These are phyloP conservation scores for Hericium alpestre DNA, from an alignment of 768 basidiomycete species.

Conservation along the genomic window DNA sequence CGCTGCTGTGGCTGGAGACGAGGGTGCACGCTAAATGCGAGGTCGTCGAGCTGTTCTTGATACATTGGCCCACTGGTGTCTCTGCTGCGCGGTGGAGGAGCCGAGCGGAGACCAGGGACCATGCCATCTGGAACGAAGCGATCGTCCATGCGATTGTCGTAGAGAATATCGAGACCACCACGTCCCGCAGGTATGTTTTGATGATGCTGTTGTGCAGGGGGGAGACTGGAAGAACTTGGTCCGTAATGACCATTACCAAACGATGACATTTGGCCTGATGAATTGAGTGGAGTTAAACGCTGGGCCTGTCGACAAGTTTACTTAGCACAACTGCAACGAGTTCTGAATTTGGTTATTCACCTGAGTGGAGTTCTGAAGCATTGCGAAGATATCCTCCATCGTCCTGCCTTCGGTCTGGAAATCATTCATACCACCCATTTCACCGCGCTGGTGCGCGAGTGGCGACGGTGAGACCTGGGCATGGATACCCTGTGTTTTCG, in stretches of 20 bases:
- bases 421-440: slow-evolving; percentile 26
- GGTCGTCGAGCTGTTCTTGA: slow-evolving; percentile 51
- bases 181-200: slow-evolving; percentile 29
- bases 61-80: slow-evolving; percentile 39
- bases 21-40: slow-evolving; percentile 50
- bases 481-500: slow-evolving; percentile 29
- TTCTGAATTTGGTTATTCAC: slow-evolving; percentile 23
- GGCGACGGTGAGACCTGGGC: slow-evolving; percentile 36
- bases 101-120: slow-evolving; percentile 72
- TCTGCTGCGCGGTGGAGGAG: slow-evolving; percentile 43
- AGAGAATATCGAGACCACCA: slow-evolving; percentile 51
- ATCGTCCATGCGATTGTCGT: slow-evolving; percentile 66
- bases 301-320: slow-evolving; percentile 4
- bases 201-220: slow-evolving; percentile 21
- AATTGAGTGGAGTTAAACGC: slow-evolving; percentile 8
- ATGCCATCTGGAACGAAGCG: slow-evolving; percentile 78
- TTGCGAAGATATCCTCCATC: slow-evolving; percentile 74
- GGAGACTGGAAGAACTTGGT: slow-evolving; percentile 23
- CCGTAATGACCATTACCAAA: slow-evolving; percentile 17
- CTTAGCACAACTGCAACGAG: slow-evolving; percentile 14
- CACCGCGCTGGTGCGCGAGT: slow-evolving; percentile 36
- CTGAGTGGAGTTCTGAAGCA: slow-evolving; percentile 69
- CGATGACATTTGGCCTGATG: slow-evolving; percentile 15
- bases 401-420: slow-evolving; percentile 41
- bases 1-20: slow-evolving; percentile 36